phyloP scores from a whole-genome alignment of 768 basidiomycete genomes.

The Tricholoma sp. region DNA sequence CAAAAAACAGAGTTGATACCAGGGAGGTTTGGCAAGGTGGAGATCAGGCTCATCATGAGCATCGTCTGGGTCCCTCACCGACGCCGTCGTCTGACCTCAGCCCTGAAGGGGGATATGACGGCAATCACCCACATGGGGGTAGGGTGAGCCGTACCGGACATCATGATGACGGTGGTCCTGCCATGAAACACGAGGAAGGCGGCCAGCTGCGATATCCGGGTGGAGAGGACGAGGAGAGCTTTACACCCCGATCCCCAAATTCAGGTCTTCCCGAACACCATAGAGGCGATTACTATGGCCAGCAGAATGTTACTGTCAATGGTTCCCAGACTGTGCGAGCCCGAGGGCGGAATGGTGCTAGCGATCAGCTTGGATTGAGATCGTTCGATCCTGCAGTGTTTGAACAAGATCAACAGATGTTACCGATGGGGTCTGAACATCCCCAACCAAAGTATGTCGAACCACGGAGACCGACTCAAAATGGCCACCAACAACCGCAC shows the following conservation, averaged over 20 bases:
- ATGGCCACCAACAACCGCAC: conserved; percentile 1
- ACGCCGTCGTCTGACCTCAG: conserved; percentile 53
- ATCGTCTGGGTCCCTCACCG: conserved; percentile 36
- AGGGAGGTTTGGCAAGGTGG: conserved; percentile 22
- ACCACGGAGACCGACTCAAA: conserved; percentile 16
- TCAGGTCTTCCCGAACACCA: conserved; percentile 50
- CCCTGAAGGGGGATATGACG: conserved; percentile 33
- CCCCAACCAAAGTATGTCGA: conserved; percentile 26
- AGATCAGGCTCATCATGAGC: conserved; percentile 27
- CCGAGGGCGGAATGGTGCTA: conserved; percentile 52
- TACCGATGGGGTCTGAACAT: conserved; percentile 18
- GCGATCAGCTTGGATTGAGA: conserved; percentile 58
- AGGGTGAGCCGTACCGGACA: conserved; percentile 33
- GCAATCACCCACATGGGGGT: conserved; percentile 28
- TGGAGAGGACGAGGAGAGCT: conserved; percentile 46
- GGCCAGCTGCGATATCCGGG: conserved; percentile 27
- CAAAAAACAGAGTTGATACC: conserved; percentile 26
- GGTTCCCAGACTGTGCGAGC: conserved; percentile 34
- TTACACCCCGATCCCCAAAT: conserved; percentile 67
- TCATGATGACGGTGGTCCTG: conserved; percentile 40
- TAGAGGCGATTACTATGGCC: conserved; percentile 22
- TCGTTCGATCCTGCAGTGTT: conserved; percentile 56
- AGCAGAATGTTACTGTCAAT: conserved; percentile 19
- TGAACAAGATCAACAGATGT: conserved; percentile 29
- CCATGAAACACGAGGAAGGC: conserved; percentile 36